These are phyloP conservation scores for Stephania japonica DNA, from an alignment of 164 flowering plant genomes.

Conservation along the genomic window DNA sequence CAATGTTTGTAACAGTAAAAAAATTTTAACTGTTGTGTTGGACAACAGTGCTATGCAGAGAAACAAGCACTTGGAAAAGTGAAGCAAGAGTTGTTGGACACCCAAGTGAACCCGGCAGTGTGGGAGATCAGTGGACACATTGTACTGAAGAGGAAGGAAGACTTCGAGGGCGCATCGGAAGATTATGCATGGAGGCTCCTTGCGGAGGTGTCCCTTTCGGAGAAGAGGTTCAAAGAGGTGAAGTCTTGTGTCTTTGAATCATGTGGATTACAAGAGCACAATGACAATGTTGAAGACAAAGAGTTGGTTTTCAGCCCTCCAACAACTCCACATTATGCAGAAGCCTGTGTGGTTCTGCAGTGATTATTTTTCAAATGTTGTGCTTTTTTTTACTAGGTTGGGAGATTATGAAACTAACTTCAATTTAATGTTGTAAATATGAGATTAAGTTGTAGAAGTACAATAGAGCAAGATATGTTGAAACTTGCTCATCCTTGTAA, in stretches of 20 bases:
- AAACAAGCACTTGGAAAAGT: constrained; percentile 85
- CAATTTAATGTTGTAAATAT: no score
- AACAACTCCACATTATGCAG: not conserved
- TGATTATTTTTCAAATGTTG: constrained; percentile 4
- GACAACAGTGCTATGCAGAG: constrained; percentile 73
- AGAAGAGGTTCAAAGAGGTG: constrained; percentile 67
- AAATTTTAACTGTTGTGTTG: no score
- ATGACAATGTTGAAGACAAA: not conserved
- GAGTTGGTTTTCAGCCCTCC: not conserved
- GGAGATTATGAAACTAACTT: no score
- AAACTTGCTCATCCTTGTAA: no score
- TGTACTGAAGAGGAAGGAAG: constrained; percentile 68
- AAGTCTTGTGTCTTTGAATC: constrained; percentile 51
- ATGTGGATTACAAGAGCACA: not conserved
- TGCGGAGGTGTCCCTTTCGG: constrained; percentile 76
- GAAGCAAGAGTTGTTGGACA: constrained; percentile 60
- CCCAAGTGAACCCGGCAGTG: constrained; percentile 85
- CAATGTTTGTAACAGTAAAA: no score
- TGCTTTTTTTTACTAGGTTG: no score
- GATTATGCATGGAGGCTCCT: constrained; percentile 68
- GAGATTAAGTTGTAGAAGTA: no score
- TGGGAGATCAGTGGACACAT: constrained; percentile 96
- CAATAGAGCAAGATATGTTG: no score
- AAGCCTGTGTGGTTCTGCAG: constrained; percentile 29
- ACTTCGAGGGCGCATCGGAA: constrained; percentile 65